Evolutionary conservation across 352 stramenopile species (phyloP), one percentile per base, ranked within the genome.

Genomic region (Phytophthora colocasiae): DNA sequence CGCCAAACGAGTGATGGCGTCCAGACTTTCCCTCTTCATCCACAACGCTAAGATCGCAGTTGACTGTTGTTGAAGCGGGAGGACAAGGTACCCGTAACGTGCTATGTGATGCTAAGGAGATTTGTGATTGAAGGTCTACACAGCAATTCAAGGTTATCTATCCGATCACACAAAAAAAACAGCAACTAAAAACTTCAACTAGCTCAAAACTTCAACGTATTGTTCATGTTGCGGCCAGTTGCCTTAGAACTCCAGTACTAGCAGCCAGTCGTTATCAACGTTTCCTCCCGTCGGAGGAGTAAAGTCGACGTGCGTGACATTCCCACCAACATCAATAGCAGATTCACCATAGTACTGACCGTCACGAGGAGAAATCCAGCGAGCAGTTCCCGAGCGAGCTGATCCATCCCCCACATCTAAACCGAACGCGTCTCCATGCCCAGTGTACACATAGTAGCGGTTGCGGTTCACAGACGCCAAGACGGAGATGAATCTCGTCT

Each of bases 261-360:
- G 36, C 22, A 72, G 39, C 58, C 58, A 68, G 44, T 72, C 63
- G 15, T 66, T 29, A 44, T 72, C 64, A 19, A 68, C 19, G 14
- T 51, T 40, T 3, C 46, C 58, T 31, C 17, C 38, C 22, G 51
- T 55, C 3, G 64, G 64, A 48, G 58, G 58, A 4, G 31, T 60
- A 27, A 72, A 72, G 24, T 72, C 57, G 6, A 63, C 39, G 40
- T 58, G 50, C 6, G 36, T 67, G 17, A 4, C 24, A 14, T 55
- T 48, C 3, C 31, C 53, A 29, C 17, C 32, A 10, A 63, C 51
- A 19, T 9, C 46, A 6, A 72, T 45, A 2, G 24, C 50, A 2
- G 39, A 56, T 15, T 36, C 41, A 4, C 14, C 24, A 22, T 50
- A 60, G 46, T 48, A 68, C 40, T 64, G 15, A 4, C 64, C 64